A percentile compares a stretch with the other conserved stretches of the same genome.
These are phyloP conservation scores for Colletotrichum sp. DNA, from an alignment of 2,329 filamentous ascomycete species.

Conservation along the genomic window DNA sequence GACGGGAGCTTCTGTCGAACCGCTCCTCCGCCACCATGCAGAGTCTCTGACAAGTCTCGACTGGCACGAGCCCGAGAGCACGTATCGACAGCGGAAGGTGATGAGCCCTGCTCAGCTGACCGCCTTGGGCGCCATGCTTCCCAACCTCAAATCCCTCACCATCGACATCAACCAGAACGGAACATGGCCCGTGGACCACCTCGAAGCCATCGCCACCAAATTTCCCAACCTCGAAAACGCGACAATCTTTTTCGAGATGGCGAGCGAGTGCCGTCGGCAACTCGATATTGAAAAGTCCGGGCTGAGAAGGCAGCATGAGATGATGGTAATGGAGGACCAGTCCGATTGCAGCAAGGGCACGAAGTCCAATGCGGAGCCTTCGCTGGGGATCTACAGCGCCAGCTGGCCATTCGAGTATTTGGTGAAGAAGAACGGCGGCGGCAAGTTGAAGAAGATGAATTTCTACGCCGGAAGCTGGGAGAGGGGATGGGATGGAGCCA, in stretches of 20 bases:
- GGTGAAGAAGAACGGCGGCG: background rate
- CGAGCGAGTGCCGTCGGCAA: slow-evolving; percentile 1
- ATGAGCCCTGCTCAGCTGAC: background rate
- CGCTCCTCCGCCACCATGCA: background rate
- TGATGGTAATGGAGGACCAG: background rate
- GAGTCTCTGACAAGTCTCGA: background rate
- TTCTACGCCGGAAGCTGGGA: slow-evolving; percentile 3
- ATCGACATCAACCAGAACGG: slow-evolving; percentile 13
- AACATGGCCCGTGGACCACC: background rate
- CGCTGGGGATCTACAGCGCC: background rate
- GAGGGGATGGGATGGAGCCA: background rate
- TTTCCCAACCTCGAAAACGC: background rate
- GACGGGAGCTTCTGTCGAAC: background rate
- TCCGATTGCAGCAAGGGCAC: background rate
- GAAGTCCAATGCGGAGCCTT: background rate
- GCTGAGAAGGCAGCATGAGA: background rate
- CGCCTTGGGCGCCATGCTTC: background rate
- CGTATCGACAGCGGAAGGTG: background rate
- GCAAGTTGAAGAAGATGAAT: background rate
- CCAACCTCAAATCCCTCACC: background rate
- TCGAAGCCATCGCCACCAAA: background rate
- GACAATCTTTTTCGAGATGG: slow-evolving; percentile 2
- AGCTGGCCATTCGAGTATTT: background rate
- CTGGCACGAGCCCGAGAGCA: background rate
- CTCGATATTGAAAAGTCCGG: background rate